Conservation (phyloP, 305 asterid genomes). For the Solanum aculeatissimum region DNA sequence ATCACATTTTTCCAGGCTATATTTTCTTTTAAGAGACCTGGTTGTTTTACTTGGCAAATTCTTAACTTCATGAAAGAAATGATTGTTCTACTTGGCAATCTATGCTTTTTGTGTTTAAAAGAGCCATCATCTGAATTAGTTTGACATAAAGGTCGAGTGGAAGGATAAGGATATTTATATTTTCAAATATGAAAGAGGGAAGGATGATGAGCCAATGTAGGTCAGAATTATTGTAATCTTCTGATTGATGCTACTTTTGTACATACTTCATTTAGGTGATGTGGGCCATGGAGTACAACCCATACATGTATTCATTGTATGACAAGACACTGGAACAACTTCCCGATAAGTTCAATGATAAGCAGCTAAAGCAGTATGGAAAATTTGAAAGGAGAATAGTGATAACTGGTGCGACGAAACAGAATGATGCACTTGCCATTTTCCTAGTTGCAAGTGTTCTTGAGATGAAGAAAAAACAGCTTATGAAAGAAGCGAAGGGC, state of each 20-base stretch:
- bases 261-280: slow-evolving; percentile 41
- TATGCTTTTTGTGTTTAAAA: not conserved
- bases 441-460: slow-evolving; percentile 90
- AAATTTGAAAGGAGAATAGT: slow-evolving; percentile 65
- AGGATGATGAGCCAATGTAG: not conserved
- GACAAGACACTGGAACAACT: slow-evolving; percentile 2
- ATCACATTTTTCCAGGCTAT: not conserved
- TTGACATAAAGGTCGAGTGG: not conserved
- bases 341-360: slow-evolving; percentile 19
- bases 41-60: not conserved
- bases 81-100: not conserved
- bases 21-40: not conserved
- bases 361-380: slow-evolving; percentile 62
- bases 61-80: not conserved
- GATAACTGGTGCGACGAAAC: slow-evolving; percentile 59
- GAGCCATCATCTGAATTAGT: not conserved
- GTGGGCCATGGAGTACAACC: slow-evolving; percentile 99
- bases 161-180: not conserved
- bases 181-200: not conserved
- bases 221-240: not conserved
- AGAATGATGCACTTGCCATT: slow-evolving; percentile 67
- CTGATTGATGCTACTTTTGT: not conserved
- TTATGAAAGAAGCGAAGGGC: slow-evolving; percentile 79
- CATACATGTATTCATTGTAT: slow-evolving; percentile 40
- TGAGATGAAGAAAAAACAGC: slow-evolving; percentile 68